Evolutionary conservation across 768 basidiomycete species (phyloP).

Genomic region (Naganishia kalamii): DNA sequence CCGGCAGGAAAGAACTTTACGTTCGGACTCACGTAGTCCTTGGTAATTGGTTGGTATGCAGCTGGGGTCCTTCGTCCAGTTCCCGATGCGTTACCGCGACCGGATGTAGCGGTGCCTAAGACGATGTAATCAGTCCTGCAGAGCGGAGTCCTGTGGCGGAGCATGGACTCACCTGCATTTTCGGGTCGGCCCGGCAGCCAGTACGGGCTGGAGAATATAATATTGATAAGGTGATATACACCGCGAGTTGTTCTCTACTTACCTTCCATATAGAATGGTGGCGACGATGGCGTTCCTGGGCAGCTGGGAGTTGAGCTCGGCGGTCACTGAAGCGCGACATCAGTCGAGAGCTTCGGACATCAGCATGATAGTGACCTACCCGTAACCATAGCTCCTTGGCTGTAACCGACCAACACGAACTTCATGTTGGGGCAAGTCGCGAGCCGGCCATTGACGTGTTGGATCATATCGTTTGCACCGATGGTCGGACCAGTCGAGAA

Average conservation of each 20-base stretch:
- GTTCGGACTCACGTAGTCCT: background rate
- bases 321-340: background rate
- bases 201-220: background rate
- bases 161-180: background rate
- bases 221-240: background rate
- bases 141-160: too few species aligned
- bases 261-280: slow-evolving; percentile 11
- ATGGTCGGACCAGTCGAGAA: slow-evolving; percentile 8
- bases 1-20: too few species aligned
- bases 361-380: background rate
- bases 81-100: background rate
- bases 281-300: slow-evolving; percentile 2
- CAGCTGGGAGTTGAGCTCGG: background rate
- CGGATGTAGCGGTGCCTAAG: background rate
- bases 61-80: background rate
- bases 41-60: background rate
- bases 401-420: slow-evolving; percentile 13
- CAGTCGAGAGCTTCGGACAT: background rate
- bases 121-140: too few species aligned
- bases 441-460: background rate
- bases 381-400: slow-evolving; percentile 5
- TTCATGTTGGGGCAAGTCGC: slow-evolving; percentile 6
- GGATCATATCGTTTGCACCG: slow-evolving; percentile 3
- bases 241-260: background rate
- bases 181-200: slow-evolving; percentile 9